Conservation (phyloP, 352 stramenopile genomes). For the Globisporangium orthogonon region DNA sequence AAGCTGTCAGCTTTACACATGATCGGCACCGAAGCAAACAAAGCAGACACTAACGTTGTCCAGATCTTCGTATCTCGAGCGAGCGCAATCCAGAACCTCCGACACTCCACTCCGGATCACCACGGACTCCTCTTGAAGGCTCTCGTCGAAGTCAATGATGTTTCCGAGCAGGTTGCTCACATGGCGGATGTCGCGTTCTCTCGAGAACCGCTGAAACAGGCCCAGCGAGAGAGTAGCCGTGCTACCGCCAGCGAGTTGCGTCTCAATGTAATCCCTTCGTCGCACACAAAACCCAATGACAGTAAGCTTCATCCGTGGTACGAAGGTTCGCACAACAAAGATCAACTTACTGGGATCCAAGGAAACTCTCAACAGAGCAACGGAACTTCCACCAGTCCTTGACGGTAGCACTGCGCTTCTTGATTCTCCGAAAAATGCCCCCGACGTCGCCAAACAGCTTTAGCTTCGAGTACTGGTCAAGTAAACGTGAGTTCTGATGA, state of each 20-base stretch:
- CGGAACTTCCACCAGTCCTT: slow-evolving; percentile 62
- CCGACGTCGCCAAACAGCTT: slow-evolving; percentile 59
- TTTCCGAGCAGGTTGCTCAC: slow-evolving; percentile 79
- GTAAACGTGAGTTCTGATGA: neutral
- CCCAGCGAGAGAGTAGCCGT: slow-evolving; percentile 12
- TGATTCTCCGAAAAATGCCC: slow-evolving; percentile 58
- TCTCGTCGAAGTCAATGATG: slow-evolving; percentile 82
- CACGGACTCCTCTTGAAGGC: slow-evolving; percentile 41
- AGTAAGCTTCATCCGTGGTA: neutral
- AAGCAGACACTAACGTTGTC: slow-evolving; percentile 45
- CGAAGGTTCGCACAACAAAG: neutral
- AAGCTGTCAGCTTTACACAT: neutral
- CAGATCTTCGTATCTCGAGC: slow-evolving; percentile 72
- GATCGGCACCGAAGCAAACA: neutral
- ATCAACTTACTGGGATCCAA: slow-evolving; percentile 43
- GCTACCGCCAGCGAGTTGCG: neutral
- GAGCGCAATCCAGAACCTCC: slow-evolving; percentile 54
- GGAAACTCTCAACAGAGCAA: slow-evolving; percentile 50
- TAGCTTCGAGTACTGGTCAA: slow-evolving; percentile 42
- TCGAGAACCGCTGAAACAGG: slow-evolving; percentile 24
- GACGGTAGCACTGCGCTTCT: slow-evolving; percentile 51
- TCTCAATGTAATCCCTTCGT: slow-evolving; percentile 22
- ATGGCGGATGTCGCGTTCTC: slow-evolving; percentile 40
- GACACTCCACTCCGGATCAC: slow-evolving; percentile 73
- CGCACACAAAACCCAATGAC: slow-evolving; percentile 1